Evolutionary conservation across 495 filamentous ascomycete genomes (phyloP).

Genomic region (Cenococcum geophilum): DNA sequence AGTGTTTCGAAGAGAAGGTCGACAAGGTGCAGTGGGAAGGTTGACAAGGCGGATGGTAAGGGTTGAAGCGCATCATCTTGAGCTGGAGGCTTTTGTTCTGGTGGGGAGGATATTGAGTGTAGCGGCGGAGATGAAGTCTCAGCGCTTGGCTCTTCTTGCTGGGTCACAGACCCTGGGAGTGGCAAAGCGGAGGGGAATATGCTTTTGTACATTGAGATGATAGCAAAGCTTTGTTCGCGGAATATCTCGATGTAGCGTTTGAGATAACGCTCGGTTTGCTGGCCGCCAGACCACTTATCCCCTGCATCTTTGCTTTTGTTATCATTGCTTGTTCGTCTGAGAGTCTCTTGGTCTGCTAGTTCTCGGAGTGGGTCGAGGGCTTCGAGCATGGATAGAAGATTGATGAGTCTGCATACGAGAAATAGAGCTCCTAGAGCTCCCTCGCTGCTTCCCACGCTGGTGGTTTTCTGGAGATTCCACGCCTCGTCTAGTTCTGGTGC

Average conservation of each 20-base stretch:
- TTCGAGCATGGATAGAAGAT: constrained; percentile 70
- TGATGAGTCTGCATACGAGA: constrained; percentile 76
- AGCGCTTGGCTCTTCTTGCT: constrained; percentile 31
- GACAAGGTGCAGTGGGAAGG: constrained; percentile 82
- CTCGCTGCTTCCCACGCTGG: constrained; percentile 38
- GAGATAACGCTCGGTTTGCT: constrained; percentile 89
- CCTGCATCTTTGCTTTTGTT: constrained; percentile 23
- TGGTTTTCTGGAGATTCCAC: constrained; percentile 15
- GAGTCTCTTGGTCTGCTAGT: constrained; percentile 81
- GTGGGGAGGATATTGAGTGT: constrained; percentile 21
- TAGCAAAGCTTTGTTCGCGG: constrained; percentile 93
- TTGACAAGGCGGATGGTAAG: constrained; percentile 70
- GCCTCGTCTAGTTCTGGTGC: constrained; percentile 66
- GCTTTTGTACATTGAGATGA: constrained; percentile 83
- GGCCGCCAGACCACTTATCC: constrained; percentile 62
- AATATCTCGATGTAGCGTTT: constrained; percentile 98
- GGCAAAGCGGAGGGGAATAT: constrained; percentile 62
- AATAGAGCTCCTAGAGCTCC: constrained; percentile 73
- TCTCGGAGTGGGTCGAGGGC: constrained; percentile 82
- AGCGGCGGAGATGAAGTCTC: constrained; percentile 19
- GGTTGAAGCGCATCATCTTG: constrained; percentile 55
- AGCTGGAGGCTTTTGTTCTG: constrained; percentile 27
- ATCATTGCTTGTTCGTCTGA: constrained; percentile 25
- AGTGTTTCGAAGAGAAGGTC: constrained; percentile 74
- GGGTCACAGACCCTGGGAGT: constrained; percentile 15